Evolutionary conservation across 2,329 filamentous ascomycete species (phyloP).

Genomic region (Emericellopsis atlantica): DNA sequence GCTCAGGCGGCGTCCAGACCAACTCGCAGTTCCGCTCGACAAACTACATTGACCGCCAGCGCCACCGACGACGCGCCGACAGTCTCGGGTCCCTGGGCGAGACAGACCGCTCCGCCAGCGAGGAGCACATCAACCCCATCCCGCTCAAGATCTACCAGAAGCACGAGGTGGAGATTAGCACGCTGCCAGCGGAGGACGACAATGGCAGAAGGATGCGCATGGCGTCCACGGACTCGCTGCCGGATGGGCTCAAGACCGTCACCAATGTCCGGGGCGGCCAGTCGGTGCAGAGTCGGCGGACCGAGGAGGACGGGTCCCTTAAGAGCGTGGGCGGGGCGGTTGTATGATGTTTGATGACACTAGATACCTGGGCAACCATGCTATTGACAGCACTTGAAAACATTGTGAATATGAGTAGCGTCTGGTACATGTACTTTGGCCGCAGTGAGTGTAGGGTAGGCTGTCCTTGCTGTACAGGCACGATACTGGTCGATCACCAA

Average conservation of each 20-base stretch:
- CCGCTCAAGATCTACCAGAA: slow-evolving; percentile 10
- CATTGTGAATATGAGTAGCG: too few relatives aligned
- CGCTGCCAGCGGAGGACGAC: not conserved
- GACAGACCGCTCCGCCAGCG: not conserved
- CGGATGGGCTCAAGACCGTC: slow-evolving; percentile 1
- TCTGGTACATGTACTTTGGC: too few relatives aligned
- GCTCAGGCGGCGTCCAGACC: not conserved
- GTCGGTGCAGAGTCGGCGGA: not conserved
- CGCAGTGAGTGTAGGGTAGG: too few relatives aligned
- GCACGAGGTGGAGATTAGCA: slow-evolving; percentile 4
- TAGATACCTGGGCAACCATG: too few relatives aligned
- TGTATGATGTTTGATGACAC: not conserved
- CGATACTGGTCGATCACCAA: too few relatives aligned
- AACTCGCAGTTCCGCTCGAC: slow-evolving; percentile 1
- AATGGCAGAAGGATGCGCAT: not conserved
- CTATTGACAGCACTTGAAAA: too few relatives aligned
- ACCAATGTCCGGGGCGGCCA: slow-evolving; percentile 1
- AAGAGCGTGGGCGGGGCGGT: not conserved
- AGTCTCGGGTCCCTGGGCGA: not conserved
- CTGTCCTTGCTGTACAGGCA: too few relatives aligned
- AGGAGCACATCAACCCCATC: slow-evolving; percentile 10
- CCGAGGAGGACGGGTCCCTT: not conserved
- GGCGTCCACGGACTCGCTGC: slow-evolving; percentile 1
- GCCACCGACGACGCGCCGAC: not conserved
- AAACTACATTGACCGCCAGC: not conserved